A percentile compares a stretch with the other conserved stretches of the same genome.
These are phyloP conservation scores for Crithidia bombi DNA, from an alignment of 208 protist genomes.

Conservation along the genomic window DNA sequence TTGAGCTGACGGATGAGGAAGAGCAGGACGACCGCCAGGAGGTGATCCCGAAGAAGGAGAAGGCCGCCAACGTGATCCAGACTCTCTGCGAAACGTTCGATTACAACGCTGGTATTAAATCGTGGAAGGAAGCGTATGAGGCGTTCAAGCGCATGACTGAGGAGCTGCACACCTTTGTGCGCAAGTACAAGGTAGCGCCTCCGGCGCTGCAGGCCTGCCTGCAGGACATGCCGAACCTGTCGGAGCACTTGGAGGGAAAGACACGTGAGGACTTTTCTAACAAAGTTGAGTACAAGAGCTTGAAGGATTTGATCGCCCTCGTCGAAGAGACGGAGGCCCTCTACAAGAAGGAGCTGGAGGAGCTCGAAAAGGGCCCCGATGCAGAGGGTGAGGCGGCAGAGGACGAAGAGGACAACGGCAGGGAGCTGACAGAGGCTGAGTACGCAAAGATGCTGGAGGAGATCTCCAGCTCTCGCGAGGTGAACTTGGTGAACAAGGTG, in stretches of 20 bases:
- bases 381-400: constrained; percentile 43
- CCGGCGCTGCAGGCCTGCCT: constrained; percentile 53
- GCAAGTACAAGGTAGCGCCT: constrained; percentile 55
- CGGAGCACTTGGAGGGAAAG: constrained; percentile 49
- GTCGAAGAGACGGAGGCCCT: constrained; percentile 33
- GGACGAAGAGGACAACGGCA: constrained; percentile 31
- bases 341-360: constrained; percentile 35
- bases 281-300: constrained; percentile 46
- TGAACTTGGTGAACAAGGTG: constrained; percentile 48
- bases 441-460: constrained; percentile 34
- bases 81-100: constrained; percentile 58
- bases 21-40: constrained; percentile 59
- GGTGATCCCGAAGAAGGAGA: constrained; percentile 68
- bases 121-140: constrained; percentile 36
- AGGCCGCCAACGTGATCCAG: constrained; percentile 57
- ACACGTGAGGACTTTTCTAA: constrained; percentile 52
- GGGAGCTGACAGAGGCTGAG: constrained; percentile 35
- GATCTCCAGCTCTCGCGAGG: constrained; percentile 31
- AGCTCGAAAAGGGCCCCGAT: constrained; percentile 45
- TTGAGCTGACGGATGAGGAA: constrained; percentile 78
- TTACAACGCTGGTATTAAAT: constrained; percentile 48
- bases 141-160: constrained; percentile 45
- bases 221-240: constrained; percentile 53
- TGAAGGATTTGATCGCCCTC: constrained; percentile 58
- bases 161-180: constrained; percentile 27